These are phyloP conservation scores for Neurospora pannonica DNA, from an alignment of 495 filamentous ascomycete species.

Conservation along the genomic window DNA sequence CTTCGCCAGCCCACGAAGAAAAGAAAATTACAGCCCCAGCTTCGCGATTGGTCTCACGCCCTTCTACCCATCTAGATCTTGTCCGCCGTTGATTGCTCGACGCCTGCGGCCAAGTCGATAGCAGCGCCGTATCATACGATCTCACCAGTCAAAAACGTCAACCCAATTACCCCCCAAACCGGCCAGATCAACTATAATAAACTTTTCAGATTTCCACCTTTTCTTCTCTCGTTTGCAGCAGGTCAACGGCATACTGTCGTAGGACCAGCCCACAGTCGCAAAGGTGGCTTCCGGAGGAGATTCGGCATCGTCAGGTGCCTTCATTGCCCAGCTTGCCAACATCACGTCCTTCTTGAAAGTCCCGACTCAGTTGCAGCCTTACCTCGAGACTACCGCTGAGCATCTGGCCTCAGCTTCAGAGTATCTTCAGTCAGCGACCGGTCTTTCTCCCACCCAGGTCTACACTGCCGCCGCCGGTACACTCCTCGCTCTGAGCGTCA, in stretches of 20 bases:
- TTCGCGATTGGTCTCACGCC: conserved; percentile 13
- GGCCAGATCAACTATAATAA: neutral
- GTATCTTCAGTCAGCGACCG: conserved; percentile 42
- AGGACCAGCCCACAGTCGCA: conserved; percentile 31
- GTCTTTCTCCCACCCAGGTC: conserved; percentile 35
- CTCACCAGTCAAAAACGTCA: neutral
- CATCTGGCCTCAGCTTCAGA: conserved; percentile 45
- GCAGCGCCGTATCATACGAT: neutral
- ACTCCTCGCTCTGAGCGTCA: conserved; percentile 33
- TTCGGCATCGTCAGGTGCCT: conserved; percentile 44
- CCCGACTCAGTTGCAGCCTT: conserved; percentile 37
- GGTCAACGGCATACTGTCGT: conserved; percentile 30
- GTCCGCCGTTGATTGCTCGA: neutral
- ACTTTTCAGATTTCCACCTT: neutral
- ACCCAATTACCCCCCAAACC: neutral
- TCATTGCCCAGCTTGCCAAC: conserved; percentile 31
- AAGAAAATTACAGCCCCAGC: conserved; percentile 6
- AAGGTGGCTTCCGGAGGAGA: conserved; percentile 47
- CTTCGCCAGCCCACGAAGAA: conserved; percentile 6
- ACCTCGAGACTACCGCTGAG: conserved; percentile 33
- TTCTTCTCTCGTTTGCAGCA: conserved; percentile 9
- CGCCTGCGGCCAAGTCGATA: neutral
- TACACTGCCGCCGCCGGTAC: conserved; percentile 36
- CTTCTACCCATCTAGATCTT: neutral
- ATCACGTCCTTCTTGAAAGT: conserved; percentile 29